Evolutionary conservation across 164 flowering plant genomes (phyloP), one percentile per base, ranked within the genome.

Genomic region (Houttuynia cordata): DNA sequence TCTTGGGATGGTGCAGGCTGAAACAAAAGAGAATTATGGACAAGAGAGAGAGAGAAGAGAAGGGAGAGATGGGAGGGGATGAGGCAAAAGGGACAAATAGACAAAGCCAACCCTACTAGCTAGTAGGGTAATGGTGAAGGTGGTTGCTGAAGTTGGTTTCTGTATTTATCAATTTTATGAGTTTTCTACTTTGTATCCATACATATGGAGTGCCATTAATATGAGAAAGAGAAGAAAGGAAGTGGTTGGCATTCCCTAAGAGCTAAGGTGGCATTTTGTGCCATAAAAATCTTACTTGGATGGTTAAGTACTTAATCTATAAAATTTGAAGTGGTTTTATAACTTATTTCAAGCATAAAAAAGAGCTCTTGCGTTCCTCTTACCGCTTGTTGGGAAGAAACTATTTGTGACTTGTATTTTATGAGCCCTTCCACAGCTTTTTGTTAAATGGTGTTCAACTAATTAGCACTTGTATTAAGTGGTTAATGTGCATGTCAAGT

Each of bases 61-160:
- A n/a, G n/a, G n/a, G n/a, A n/a, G n/a, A n/a, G n/a, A n/a, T n/a
- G 65, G 88, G 81, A 79, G 79, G 73, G 79, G 88, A 81, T 45
- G 49, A 45, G 2, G 49, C 14, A 14, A 45, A 45, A 17, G 49
- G n/a, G 3, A n/a, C n/a, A 45, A 17, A 45, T 45, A 14, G 10
- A 12, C 49, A 45, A n/a, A 12, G 8, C 14, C 17, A 45, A 17
- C 17, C 17, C 17, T 1, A 41, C 45, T 9, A 45, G 49, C 49
- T 45, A 45, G 49, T 45, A 8, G 49, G 49, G 17, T 12, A 45
- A 12, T 45, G 12, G 0, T 45, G 49, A 45, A 3, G 49, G 49
- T 45, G 49, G 3, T 45, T 45, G 49, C 17, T 1, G 49, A 45
- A 12, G 49, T 17, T 3, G 49, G 49, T 12, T 12, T 10, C 12